Evolutionary conservation across 768 basidiomycete species (phyloP), one percentile per base, ranked within the genome.

Genomic region (Mycena pura): DNA sequence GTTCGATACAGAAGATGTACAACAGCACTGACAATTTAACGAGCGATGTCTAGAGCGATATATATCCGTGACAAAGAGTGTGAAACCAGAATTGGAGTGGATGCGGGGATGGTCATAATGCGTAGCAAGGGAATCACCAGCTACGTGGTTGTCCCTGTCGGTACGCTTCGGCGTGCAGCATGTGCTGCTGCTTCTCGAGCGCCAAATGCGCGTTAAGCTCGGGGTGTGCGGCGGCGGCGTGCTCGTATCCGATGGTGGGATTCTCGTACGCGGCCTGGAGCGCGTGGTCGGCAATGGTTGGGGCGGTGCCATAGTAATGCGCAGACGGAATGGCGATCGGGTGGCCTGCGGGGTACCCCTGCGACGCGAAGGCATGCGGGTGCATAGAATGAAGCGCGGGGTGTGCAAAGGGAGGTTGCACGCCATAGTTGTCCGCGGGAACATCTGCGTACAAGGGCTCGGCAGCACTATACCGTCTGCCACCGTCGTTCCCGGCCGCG

Each of bases 201-300:
- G 52, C 57, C 63, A 57, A 64, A 2, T 53, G 21, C 11, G 57
- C 57, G 6, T 29, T n/a, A 21, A 44, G 27, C 28, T 49, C 57
- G 17, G 46, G 22, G 27, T 52, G 36, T 9, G 29, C 19, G 39
- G 27, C n/a, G 24, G 44, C 28, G 34, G 48, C 27, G 24, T 55
- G 60, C 6, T 59, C 57, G 41, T 63, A 65, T 2, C 62, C 65
- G 76, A 84, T 81, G 2, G 79, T 79, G 3, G 85, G 84, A 58
- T 85, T 85, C 68, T 86, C 85, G 55, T 76, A 85, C 3, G 81
- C 79, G 1, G 74, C 66, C n/a, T n/a, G n/a, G 9, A 77, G 71
- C 4, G 78, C 74, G 45, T 73, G 76, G 71, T 79, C 75, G 34
- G 80, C 84, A 60, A 86, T 78, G 65, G 81, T 75, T 9, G 84